Percentiles rank a stretch among this genome's conserved stretches.
Conservation (phyloP, 129 eudicot genomes). For the carrot (Daucus carota) region DH1_v3.0 NC_030381.2:49691001-49691500, state of each 20-base stretch:
- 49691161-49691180: background rate
- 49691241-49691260: no score
- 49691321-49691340: background rate
- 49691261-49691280: background rate
- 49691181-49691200: background rate
- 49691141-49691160: background rate
- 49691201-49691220: background rate
- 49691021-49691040: background rate
- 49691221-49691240: no score
- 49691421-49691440: background rate
- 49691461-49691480: background rate
- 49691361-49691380: background rate
- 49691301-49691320: background rate
- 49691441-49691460: background rate
- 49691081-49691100: background rate
- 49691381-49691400: background rate
- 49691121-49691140: background rate
- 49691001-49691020: background rate
- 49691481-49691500: background rate
- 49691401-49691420: background rate
- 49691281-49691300: background rate
- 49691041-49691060: no score
- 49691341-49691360: background rate
- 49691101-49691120: background rate
- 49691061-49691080: no score